Percentiles rank a stretch among this genome's conserved stretches.
Evolutionary conservation across 1,284 basidiomycete genomes (phyloP).

Genomic region (Ceratobasidium sp.): DNA sequence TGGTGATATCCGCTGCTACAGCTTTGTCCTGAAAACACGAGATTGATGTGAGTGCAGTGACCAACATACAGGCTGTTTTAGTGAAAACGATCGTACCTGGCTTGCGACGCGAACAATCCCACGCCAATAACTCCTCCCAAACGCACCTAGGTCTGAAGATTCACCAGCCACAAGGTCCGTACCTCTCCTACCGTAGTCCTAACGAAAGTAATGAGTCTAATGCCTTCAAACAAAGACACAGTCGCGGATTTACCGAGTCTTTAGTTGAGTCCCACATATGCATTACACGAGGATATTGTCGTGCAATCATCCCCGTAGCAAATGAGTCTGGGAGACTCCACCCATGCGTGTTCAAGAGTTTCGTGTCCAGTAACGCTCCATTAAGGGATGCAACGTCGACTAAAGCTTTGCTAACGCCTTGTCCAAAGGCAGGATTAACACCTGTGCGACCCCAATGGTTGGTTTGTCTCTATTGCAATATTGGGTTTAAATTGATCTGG

Average conservation of each 20-base stretch:
- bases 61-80: neutral
- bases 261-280: conserved; percentile 43
- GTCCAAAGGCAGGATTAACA: conserved; percentile 34
- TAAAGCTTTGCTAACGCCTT: conserved; percentile 38
- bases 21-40: conserved; percentile 5
- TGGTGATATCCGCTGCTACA: conserved; percentile 12
- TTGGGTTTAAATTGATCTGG: neutral
- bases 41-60: neutral
- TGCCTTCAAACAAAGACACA: neutral
- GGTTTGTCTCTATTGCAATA: neutral
- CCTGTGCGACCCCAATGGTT: neutral
- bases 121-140: conserved; percentile 40
- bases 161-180: conserved; percentile 24
- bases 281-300: conserved; percentile 34
- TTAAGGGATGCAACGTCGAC: conserved; percentile 34
- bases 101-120: conserved; percentile 28
- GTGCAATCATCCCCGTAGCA: conserved; percentile 22
- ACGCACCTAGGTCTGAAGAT: conserved; percentile 23
- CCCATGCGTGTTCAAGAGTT: neutral
- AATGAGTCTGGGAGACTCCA: conserved; percentile 16
- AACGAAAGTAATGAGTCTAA: neutral
- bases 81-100: neutral
- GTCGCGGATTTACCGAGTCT: conserved; percentile 8
- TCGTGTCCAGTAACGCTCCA: conserved; percentile 25
- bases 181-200: conserved; percentile 39